These are phyloP conservation scores for Coemansia sp. DNA, from an alignment of 371 early-diverging fungal genomes.

Conservation along the genomic window DNA sequence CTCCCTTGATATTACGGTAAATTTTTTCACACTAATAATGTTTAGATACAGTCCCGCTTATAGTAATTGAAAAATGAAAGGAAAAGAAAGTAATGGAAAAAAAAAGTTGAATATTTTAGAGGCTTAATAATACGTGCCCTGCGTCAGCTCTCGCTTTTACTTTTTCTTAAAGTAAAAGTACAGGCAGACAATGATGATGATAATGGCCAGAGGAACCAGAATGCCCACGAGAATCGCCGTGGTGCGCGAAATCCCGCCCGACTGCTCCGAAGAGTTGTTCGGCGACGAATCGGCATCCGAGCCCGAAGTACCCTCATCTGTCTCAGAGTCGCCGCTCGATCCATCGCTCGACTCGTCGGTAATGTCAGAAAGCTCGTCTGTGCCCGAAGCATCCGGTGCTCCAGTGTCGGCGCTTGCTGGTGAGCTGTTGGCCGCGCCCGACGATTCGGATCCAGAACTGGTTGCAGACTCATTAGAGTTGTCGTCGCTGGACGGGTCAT, in stretches of 20 bases:
- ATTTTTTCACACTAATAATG: too few species aligned
- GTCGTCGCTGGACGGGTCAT: neutral
- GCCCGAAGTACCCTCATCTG: neutral
- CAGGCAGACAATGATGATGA: constrained; percentile 24
- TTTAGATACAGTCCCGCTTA: too few species aligned
- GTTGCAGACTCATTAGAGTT: neutral
- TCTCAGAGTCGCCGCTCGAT: neutral
- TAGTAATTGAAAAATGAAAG: neutral
- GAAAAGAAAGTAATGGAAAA: neutral
- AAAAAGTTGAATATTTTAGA: neutral
- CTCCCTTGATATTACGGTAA: too few species aligned
- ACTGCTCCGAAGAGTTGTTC: neutral
- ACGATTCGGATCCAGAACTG: neutral
- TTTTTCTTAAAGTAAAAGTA: constrained; percentile 28
- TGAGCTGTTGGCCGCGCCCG: neutral
- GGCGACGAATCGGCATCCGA: constrained; percentile 6
- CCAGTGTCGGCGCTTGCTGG: neutral
- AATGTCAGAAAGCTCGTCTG: neutral
- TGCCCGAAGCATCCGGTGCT: neutral
- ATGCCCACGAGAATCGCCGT: constrained; percentile 27
- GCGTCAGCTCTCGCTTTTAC: neutral
- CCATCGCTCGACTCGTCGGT: neutral
- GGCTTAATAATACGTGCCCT: neutral
- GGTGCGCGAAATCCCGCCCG: constrained; percentile 29
- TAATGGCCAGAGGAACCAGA: constrained; percentile 23